Evolutionary conservation across 2,329 filamentous ascomycete genomes (phyloP), one percentile per base, ranked within the genome.

Genomic region (Alternaria gaisen): DNA sequence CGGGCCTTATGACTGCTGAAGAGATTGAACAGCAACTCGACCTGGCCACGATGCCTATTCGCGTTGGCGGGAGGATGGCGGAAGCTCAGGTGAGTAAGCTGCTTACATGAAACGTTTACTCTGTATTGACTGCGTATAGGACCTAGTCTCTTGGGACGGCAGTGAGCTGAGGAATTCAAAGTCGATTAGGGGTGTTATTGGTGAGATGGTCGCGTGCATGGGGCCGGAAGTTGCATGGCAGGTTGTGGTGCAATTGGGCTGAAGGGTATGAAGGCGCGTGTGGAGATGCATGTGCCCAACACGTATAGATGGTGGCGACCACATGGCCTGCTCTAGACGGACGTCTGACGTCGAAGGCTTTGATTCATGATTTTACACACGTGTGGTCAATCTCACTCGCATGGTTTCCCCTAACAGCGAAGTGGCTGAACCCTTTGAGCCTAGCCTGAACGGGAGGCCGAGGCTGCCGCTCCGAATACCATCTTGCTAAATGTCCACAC

Each of bases 171-270:
- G 78, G 12, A 81, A 88, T 50, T 76, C 80, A 18, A 76, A 79
- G 5, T 83, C 83, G 1, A 76, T 91, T 34, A 91, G 89, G 72
- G 84, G 86, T 0, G 82, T 84, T 36, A 83, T 93, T 59, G 90
- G 87, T 1, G 90, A 93, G 64, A 74, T 93, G 52, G 85, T 88
- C 4, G 89, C 90, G 4, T 86, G 86, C 11, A 76, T 92, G 44
- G 91, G 91, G 0, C 81, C 84, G 1, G 86, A 89, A 43, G 73
- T 90, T 50, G 81, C 87, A 44, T 79, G 77, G 20, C 80, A 83
- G 53, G 80, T 91, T 18, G 86, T 88, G 42, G 77, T 93, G 14
- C 85, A 90, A 68, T 85, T 90, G 52, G 66, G 72, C 9, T 71
- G 43, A 66, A 18, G 6, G 14, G 14, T 2, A 38, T 18, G 11